Base-by-base conservation (phyloP, 139 green algal species). In the Volvox africanus region DNA sequence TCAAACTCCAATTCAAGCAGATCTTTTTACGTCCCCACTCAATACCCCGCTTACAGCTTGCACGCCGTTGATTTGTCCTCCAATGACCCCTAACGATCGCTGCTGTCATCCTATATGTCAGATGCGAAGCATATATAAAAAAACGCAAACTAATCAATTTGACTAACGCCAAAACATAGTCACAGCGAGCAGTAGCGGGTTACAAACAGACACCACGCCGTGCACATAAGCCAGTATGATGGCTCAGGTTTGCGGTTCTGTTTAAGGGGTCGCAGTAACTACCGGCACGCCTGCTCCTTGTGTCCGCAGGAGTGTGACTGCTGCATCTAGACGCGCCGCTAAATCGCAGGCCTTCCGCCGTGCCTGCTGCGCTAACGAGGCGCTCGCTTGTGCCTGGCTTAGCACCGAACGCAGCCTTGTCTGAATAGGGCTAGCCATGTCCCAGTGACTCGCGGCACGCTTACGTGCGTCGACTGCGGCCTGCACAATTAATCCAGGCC, bases 401-500 rank as follows among this genome's bases (percentile, higher is more conserved):
- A 89, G n/a, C 22, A 89, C 86, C 9, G 35, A 30, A 55, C 19
- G 35, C 37, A 96, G 44, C 21, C 80, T 76, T 28, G 62, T 61
- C 90, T 96, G 94, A n/a, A 94, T 82, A 32, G 83, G 61, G 26
- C 94, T 90, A 0, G 88, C 36, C 3, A 80, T 9, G 21, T 92
- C 68, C 94, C 94, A 96, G 93, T 96, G 94, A 13, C 87, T 62
- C 21, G 91, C 80, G 32, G 82, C 87, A 1, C 71, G 36, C 28
- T 30, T 24, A 33, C 85, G 81, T 0, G 82, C 92, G 28, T 80
- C n/a, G 28, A 61, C 55, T 18, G 75, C 93, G 1, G 91, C 81
- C 87, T 95, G 92, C 82, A 55, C 44, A 9, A 55, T 55, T 55
- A 55, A 9, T 55, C 44, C 5, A 55, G 5, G 44, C 44, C 44